phyloP scores from a whole-genome alignment of 805 yeast species.

The Kuraishia hungarica region DNA sequence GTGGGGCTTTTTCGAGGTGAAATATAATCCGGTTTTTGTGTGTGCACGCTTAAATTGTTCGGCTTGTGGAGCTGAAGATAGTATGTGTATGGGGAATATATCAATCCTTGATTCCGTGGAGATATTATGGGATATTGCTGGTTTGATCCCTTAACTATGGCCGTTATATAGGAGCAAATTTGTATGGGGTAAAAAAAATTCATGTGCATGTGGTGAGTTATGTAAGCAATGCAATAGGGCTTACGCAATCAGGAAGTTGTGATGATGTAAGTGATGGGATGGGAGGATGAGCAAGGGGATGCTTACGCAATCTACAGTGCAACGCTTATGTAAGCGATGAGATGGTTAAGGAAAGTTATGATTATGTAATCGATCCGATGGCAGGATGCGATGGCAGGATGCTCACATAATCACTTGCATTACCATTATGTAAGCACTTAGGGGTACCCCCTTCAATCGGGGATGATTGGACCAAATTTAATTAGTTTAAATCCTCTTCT shows the following conservation, averaged over 20 bases:
- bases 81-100: no score
- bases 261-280: no score
- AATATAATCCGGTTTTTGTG: neutral
- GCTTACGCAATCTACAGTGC: no score
- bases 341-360: no score
- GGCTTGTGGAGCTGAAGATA: neutral
- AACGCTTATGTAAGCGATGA: neutral
- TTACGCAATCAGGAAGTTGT: no score
- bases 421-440: neutral
- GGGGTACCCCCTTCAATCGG: neutral
- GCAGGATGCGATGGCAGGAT: no score
- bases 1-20: neutral
- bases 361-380: no score
- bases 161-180: neutral
- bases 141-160: neutral
- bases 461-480: neutral
- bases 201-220: neutral
- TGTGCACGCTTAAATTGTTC: neutral
- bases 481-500: neutral
- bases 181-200: neutral
- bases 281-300: no score
- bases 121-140: no score
- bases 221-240: no score
- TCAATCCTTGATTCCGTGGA: no score
- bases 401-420: no score